phyloP scores from a whole-genome alignment of 1,139 yeast species.

The Saccharomyces hybrid region DNA sequence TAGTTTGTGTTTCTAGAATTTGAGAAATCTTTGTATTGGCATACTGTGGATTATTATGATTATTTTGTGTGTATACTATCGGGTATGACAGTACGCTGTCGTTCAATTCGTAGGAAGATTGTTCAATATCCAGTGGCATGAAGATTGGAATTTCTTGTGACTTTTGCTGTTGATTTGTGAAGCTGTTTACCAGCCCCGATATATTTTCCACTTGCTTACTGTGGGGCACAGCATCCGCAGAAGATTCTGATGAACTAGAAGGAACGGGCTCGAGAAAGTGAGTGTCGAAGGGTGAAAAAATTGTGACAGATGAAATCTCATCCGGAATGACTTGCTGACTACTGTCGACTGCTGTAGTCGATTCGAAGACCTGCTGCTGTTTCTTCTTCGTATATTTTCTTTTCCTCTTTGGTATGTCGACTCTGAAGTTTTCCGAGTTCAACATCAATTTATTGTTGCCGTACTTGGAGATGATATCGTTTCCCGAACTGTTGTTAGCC shows the following conservation, averaged over 20 bases:
- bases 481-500: conserved; percentile 22
- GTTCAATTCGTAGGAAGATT: conserved; percentile 9
- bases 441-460: conserved; percentile 25
- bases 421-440: conserved; percentile 24
- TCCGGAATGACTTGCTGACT: background rate
- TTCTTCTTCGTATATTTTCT: conserved; percentile 3
- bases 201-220: background rate
- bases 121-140: conserved; percentile 16
- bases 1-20: conserved; percentile 14
- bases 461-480: conserved; percentile 18
- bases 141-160: background rate
- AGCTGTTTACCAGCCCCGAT: background rate
- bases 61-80: background rate
- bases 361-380: background rate
- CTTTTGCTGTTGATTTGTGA: background rate
- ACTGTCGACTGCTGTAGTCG: background rate
- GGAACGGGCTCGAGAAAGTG: conserved; percentile 11
- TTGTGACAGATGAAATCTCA: background rate
- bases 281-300: conserved; percentile 9
- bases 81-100: background rate
- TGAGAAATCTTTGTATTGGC: background rate
- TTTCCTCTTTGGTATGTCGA: conserved; percentile 4
- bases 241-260: conserved; percentile 11
- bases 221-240: conserved; percentile 6
- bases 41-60: background rate